phyloP scores from a whole-genome alignment of 192 early-diverging fungal genomes.

The Gigaspora rosea region DNA sequence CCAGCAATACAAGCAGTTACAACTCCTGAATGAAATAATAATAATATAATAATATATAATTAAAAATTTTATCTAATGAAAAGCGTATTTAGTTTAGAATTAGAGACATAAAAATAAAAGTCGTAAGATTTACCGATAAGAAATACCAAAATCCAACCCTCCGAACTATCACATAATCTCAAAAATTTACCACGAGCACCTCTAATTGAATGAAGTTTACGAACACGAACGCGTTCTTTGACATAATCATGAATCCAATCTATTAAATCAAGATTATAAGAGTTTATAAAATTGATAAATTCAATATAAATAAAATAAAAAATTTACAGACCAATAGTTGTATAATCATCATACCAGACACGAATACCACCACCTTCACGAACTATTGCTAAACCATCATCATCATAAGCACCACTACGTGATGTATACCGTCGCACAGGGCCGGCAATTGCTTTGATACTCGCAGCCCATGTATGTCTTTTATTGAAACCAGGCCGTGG shows the following conservation, averaged over 20 bases:
- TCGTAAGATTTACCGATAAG: constrained; percentile 62
- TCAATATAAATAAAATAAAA: background rate
- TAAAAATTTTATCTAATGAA: constrained; percentile 25
- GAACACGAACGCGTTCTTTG: constrained; percentile 51
- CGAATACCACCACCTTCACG: constrained; percentile 59
- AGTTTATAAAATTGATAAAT: constrained; percentile 27
- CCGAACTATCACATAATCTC: constrained; percentile 65
- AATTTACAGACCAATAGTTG: constrained; percentile 54
- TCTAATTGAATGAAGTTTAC: constrained; percentile 36
- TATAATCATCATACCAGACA: constrained; percentile 67
- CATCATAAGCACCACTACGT: constrained; percentile 49
- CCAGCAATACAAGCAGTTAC: constrained; percentile 82
- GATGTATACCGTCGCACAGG: constrained; percentile 12
- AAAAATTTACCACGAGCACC: constrained; percentile 48
- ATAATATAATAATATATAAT: background rate
- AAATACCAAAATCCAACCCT: constrained; percentile 84
- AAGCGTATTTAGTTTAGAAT: background rate
- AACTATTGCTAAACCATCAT: constrained; percentile 50
- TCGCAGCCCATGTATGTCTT: constrained; percentile 15
- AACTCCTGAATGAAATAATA: constrained; percentile 36
- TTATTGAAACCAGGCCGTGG: background rate
- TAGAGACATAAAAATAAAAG: background rate
- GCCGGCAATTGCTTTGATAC: background rate
- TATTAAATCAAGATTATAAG: constrained; percentile 31
- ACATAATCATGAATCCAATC: constrained; percentile 71